Evolutionary conservation across 257 asterid genomes (phyloP), one percentile per base, ranked within the genome.

Genomic region (Gardenia jasminoides): DNA sequence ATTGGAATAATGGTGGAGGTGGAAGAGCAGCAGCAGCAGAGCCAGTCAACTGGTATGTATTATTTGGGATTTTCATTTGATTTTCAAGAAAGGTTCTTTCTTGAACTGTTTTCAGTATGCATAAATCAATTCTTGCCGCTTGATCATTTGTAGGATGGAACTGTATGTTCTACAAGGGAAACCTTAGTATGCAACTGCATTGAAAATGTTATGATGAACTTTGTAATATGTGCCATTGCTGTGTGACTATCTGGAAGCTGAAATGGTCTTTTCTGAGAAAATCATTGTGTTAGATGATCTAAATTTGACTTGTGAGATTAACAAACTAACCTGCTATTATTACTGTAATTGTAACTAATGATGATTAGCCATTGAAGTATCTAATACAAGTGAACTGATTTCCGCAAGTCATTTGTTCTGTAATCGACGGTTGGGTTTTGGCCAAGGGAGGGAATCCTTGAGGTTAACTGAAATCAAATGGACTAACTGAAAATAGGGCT

Each of bases 131-230:
- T 36, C 41, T 22, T 20, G 54, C 20, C 54, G 15, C 67, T 52
- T 67, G 80, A 68, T 50, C 77, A 67, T 70, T 50, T 79, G 59
- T 70, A 72, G 56, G 33, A 52, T 65, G 58, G 8, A 3, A 8
- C 2, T 24, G 54, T 22, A 1, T 0, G 6, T 28, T 70, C 12
- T 44, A 2, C 6, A 0, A 2, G 2, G 67, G 67, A 62, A 62
- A n/a, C n/a, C 10, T 11, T 62, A 9, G 17, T 71, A 13, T 26
- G 17, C 41, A 6, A 31, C 7, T 67, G 46, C 71, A 67, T 12
- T 67, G 71, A 67, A 33, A 67, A 31, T 16, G n/a, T 36, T 16
- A 4, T 28, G 20, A 10, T 33, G 47, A 67, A 13, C 31, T 33
- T 67, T 7, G 71, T 67, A 1, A 67, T 31, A 31, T 15, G 24